Percentiles rank a stretch among this genome's conserved stretches.
These are phyloP conservation scores for Russula sp. DNA, from an alignment of 768 basidiomycete species.

Conservation along the genomic window DNA sequence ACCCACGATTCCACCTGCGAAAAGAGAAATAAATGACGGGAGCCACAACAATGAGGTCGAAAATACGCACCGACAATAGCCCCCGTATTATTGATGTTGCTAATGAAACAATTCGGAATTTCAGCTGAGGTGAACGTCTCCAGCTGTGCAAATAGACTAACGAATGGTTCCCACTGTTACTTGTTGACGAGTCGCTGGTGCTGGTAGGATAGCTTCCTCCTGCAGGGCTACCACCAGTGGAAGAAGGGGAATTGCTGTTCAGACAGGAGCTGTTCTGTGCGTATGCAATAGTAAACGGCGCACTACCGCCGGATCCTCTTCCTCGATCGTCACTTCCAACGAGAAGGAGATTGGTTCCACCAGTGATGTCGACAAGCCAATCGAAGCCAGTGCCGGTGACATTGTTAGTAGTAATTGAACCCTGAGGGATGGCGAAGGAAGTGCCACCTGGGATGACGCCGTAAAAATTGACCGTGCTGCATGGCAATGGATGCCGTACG, in stretches of 20 bases:
- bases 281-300: constrained; percentile 44
- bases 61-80: constrained; percentile 14
- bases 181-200: constrained; percentile 30
- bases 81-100: constrained; percentile 5
- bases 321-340: constrained; percentile 63
- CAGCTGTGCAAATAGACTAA: not conserved
- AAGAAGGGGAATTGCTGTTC: constrained; percentile 55
- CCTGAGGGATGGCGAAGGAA: constrained; percentile 57
- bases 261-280: constrained; percentile 52
- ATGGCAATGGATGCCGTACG: not conserved
- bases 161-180: constrained; percentile 22
- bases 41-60: not conserved
- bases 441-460: constrained; percentile 77
- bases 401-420: constrained; percentile 35
- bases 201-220: constrained; percentile 65
- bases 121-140: not conserved
- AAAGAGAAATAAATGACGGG: constrained; percentile 28
- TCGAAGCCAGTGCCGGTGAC: constrained; percentile 54
- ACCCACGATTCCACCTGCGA: constrained; percentile 51
- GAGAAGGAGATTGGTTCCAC: constrained; percentile 58
- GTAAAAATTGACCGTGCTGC: constrained; percentile 51
- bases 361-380: constrained; percentile 59
- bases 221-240: constrained; percentile 69
- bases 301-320: constrained; percentile 62
- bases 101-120: too few species aligned